phyloP scores from a whole-genome alignment of 371 early-diverging fungal genomes.

The Funneliformis caledonium region DNA sequence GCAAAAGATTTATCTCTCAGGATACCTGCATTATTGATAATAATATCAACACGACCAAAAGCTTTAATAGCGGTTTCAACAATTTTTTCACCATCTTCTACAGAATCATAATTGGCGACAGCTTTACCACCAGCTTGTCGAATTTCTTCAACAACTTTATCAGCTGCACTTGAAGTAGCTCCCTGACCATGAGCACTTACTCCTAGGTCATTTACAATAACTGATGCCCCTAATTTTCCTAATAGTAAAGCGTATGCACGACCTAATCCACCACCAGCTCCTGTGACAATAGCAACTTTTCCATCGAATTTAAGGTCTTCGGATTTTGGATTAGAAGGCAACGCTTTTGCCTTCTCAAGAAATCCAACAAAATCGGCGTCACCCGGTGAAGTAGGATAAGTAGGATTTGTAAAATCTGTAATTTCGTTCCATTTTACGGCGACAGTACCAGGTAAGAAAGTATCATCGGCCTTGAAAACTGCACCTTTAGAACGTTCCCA shows the following conservation, averaged over 20 bases:
- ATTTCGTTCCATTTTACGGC: constrained; percentile 75
- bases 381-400: constrained; percentile 76
- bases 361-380: constrained; percentile 88
- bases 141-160: constrained; percentile 95
- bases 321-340: constrained; percentile 62
- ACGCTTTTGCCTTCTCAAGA: constrained; percentile 75
- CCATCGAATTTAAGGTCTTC: constrained; percentile 81
- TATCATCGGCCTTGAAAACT: constrained; percentile 89
- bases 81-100: constrained; percentile 95
- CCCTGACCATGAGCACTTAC: constrained; percentile 55
- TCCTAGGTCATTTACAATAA: constrained; percentile 94
- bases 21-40: constrained; percentile 98
- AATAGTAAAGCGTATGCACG: constrained; percentile 86
- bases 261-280: constrained; percentile 93
- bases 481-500: constrained; percentile 92
- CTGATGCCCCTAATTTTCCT: constrained; percentile 79
- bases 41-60: constrained; percentile 92
- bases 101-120: constrained; percentile 97
- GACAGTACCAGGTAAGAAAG: constrained; percentile 86
- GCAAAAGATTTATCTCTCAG: constrained; percentile 95
- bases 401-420: constrained; percentile 76
- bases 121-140: constrained; percentile 90
- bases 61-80: constrained; percentile 95
- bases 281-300: constrained; percentile 87
- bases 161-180: constrained; percentile 82